Evolutionary conservation across 768 basidiomycete species (phyloP).

Genomic region (Crassisporium funariophilum): DNA sequence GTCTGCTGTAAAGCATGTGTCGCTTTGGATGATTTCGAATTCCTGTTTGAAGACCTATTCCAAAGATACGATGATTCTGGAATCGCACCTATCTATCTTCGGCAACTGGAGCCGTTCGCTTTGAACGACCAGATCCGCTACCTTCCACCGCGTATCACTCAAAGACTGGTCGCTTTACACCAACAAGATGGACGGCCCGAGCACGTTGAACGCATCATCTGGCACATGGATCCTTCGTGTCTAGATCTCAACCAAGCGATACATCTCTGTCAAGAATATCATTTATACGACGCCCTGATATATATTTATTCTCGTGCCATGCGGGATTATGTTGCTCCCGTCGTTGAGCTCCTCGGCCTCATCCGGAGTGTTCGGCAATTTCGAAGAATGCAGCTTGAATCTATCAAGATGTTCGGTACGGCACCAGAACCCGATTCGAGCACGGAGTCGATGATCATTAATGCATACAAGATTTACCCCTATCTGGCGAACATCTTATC

Average conservation of each 20-base stretch:
- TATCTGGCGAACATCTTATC: constrained; percentile 82
- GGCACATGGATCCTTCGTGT: constrained; percentile 91
- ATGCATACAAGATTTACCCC: constrained; percentile 91
- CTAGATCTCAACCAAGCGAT: constrained; percentile 95
- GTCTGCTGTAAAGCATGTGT: constrained; percentile 80
- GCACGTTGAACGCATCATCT: constrained; percentile 85
- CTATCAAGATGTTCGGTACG: constrained; percentile 28
- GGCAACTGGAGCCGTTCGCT: constrained; percentile 80
- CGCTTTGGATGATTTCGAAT: constrained; percentile 77
- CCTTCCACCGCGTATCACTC: constrained; percentile 87
- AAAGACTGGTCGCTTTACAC: constrained; percentile 78
- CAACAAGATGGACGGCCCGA: constrained; percentile 71
- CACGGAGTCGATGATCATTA: constrained; percentile 61
- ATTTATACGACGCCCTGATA: constrained; percentile 90
- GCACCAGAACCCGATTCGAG: constrained; percentile 31
- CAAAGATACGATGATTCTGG: constrained; percentile 85
- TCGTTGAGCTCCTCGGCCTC: constrained; percentile 81
- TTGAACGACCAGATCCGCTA: constrained; percentile 69
- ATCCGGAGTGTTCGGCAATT: constrained; percentile 68
- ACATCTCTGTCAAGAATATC: constrained; percentile 76
- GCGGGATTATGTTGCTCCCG: constrained; percentile 84
- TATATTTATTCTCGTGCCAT: constrained; percentile 92
- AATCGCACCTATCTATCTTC: constrained; percentile 83
- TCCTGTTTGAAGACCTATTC: constrained; percentile 92
- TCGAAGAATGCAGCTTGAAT: constrained; percentile 41